phyloP scores from a whole-genome alignment of 2,329 filamentous ascomycete genomes.

The Colletotrichum paranaense region DNA sequence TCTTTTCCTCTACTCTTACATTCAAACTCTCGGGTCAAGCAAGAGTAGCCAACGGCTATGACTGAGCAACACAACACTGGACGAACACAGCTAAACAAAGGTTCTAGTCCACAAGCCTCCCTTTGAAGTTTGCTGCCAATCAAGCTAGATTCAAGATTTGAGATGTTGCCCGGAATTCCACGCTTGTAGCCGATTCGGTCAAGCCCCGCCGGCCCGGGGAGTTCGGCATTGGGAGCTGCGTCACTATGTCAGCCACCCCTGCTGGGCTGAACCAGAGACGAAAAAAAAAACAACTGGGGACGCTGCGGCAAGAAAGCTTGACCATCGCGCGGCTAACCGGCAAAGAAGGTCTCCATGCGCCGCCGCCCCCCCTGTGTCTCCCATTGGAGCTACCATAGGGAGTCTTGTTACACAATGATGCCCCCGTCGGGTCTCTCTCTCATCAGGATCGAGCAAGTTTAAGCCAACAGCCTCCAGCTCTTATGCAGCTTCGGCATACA shows the following conservation, averaged over 20 bases:
- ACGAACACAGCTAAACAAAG: constrained; percentile 16
- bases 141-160: neutral
- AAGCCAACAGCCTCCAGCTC: neutral
- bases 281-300: neutral
- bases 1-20: neutral
- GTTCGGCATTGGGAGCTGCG: constrained; percentile 21
- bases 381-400: neutral
- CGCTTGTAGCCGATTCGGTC: constrained; percentile 16
- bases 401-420: constrained; percentile 1
- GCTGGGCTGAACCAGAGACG: constrained; percentile 20
- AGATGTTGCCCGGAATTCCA: neutral
- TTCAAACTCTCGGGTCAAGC: neutral
- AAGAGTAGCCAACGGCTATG: neutral
- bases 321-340: constrained; percentile 23
- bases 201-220: constrained; percentile 9
- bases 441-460: neutral
- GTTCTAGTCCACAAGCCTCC: neutral
- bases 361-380: neutral
- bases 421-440: neutral
- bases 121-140: neutral
- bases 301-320: constrained; percentile 29
- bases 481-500: neutral
- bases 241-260: constrained; percentile 27
- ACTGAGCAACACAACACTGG: constrained; percentile 17
- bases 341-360: constrained; percentile 22